Conservation (phyloP, 106 monocot species). For the Ottelia alismoides region DNA sequence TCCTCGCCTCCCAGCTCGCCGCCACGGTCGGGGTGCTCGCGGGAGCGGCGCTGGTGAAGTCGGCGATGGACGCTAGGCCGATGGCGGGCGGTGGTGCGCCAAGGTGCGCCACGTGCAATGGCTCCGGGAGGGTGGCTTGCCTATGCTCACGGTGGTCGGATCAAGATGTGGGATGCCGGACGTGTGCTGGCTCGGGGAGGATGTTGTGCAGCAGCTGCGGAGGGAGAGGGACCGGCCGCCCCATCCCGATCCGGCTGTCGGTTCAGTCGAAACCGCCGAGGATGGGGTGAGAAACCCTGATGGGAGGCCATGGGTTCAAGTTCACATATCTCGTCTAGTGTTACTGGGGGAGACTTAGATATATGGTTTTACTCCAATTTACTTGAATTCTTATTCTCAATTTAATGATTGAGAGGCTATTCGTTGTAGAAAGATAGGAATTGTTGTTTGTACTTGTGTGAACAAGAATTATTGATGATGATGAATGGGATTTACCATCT, state of each 20-base stretch:
- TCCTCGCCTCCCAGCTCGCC: background rate
- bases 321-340: too few relatives aligned
- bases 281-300: too few relatives aligned
- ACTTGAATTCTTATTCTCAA: too few relatives aligned
- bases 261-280: background rate
- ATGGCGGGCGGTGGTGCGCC: background rate
- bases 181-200: background rate
- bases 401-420: too few relatives aligned
- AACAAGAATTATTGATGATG: too few relatives aligned
- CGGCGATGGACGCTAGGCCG: background rate
- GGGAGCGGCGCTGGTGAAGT: background rate
- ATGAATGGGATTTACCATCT: too few relatives aligned
- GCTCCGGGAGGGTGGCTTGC: background rate
- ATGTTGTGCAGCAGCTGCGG: background rate
- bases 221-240: background rate
- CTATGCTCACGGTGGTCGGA: background rate
- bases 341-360: too few relatives aligned
- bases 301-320: background rate
- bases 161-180: background rate
- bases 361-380: too few relatives aligned
- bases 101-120: background rate
- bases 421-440: too few relatives aligned
- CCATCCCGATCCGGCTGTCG: background rate
- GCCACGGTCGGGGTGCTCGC: background rate
- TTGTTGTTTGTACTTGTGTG: too few relatives aligned